These are phyloP conservation scores for Mycothermus thermophilus DNA, from an alignment of 495 filamentous ascomycete genomes.

Conservation along the genomic window DNA sequence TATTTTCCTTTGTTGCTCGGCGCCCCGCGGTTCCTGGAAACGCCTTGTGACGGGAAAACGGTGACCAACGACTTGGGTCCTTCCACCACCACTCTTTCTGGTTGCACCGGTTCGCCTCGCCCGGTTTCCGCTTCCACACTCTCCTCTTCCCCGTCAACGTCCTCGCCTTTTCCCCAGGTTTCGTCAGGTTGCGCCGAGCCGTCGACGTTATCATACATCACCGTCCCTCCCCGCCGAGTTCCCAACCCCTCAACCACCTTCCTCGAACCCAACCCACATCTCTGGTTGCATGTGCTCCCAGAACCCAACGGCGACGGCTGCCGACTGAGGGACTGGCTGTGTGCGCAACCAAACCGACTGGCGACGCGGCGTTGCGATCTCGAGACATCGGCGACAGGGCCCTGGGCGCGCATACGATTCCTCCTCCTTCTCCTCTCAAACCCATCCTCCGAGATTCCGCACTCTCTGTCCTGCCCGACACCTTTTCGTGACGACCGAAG, in stretches of 20 bases:
- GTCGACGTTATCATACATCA: too few species aligned
- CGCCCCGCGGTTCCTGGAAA: too few species aligned
- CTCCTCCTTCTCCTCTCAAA: not conserved
- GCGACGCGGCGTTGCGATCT: not conserved
- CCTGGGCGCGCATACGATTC: not conserved
- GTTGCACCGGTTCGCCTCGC: too few species aligned
- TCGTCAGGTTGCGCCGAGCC: too few species aligned
- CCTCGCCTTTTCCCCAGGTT: too few species aligned
- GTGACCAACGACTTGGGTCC: too few species aligned
- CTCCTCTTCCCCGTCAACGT: too few species aligned
- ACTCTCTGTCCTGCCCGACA: not conserved
- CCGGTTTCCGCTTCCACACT: too few species aligned
- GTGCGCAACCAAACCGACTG: conserved; percentile 1
- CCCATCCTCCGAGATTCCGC: too few species aligned
- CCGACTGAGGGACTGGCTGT: conserved; percentile 1
- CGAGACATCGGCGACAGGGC: not conserved
- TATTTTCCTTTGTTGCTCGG: conserved; percentile 14
- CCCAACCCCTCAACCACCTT: not conserved
- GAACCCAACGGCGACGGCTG: not conserved
- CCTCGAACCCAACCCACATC: not conserved
- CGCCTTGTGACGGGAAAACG: too few species aligned
- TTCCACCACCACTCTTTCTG: too few species aligned
- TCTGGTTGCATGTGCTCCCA: not conserved
- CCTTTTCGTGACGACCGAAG: conserved; percentile 3
- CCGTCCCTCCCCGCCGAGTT: too few species aligned